Evolutionary conservation across 2,329 filamentous ascomycete genomes (phyloP), one percentile per base, ranked within the genome.

Genomic region (Aspergillus melleus): DNA sequence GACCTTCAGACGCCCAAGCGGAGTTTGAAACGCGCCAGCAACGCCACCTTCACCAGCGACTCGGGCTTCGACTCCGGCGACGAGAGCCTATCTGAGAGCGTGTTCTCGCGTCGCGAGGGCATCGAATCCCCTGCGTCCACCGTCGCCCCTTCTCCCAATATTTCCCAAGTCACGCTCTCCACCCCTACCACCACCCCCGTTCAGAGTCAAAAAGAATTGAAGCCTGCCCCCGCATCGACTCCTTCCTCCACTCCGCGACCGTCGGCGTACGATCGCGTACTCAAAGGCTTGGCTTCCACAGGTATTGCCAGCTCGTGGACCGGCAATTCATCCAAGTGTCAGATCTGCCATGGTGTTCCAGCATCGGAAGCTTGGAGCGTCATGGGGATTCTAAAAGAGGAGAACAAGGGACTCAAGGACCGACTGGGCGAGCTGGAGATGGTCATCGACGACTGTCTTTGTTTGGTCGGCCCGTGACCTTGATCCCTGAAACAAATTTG

Each of bases 41-140:
- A 76, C 52, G 71, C 71, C 6, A 79, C 77, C 3, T 71, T 76
- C 22, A 79, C 77, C 12, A 80, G 81, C 54, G 85, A 86, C 67
- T 86, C 84, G 6, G 84, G 84, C 51, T 86, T 86, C 61, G 85
- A 86, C 63, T 85, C 82, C 3, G 85, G 85, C 24, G 77, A 81
- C 26, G 84, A 86, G 58, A 82, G 80, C 44, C 77, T 82, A 24
- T 75, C 77, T 10, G 78, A 80, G 29, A 79, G 81, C 55, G 70
- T 83, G 20, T 82, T 81, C 64, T 81, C 78, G 0, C 72, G 76
- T 19, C 70, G 72, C 57, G 74, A 76, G 36, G 64, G 66, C 16
- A 62, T 74, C 24, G 72, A 69, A 44, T 74, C 71, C 29, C 74
- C 76, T 10, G 62, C 68, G 10, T 77, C 76, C 6, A 76, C 73